Conservation (phyloP, 768 basidiomycete species). For the Rubroboletus pulcherrimus region DNA sequence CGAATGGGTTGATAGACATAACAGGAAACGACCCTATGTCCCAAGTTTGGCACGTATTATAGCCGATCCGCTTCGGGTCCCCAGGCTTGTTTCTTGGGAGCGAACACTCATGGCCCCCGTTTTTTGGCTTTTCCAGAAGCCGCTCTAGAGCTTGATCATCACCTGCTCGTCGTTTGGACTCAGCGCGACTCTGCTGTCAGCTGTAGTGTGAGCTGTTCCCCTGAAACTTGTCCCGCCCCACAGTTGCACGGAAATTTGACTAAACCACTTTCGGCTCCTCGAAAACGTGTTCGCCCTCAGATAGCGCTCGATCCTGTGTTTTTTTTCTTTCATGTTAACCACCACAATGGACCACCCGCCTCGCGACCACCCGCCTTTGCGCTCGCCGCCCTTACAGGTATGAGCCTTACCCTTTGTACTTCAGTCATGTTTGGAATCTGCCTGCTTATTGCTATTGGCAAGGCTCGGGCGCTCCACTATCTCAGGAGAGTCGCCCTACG, state of each 20-base stretch:
- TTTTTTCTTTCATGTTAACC: constrained; percentile 13
- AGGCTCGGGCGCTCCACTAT: constrained; percentile 37
- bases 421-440: constrained; percentile 14
- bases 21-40: constrained; percentile 22
- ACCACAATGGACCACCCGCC: constrained; percentile 27
- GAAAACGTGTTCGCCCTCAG: constrained; percentile 27
- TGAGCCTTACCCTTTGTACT: not conserved
- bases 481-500: constrained; percentile 36
- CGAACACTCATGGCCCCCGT: constrained; percentile 1
- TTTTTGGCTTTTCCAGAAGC: not conserved
- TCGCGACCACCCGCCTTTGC: constrained; percentile 23
- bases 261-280: constrained; percentile 20
- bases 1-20: constrained; percentile 3
- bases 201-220: not conserved
- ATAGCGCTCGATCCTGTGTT: constrained; percentile 18
- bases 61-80: constrained; percentile 8
- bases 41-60: constrained; percentile 12
- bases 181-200: not conserved
- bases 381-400: constrained; percentile 29
- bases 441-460: constrained; percentile 1
- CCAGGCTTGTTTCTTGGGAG: constrained; percentile 12
- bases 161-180: not conserved
- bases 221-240: not conserved
- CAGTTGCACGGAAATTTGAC: constrained; percentile 18
- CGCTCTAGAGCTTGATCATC: not conserved